A percentile compares a stretch with the other conserved stretches of the same genome.
These are phyloP conservation scores for Orobanche coerulescens DNA, from an alignment of 257 asterid genomes.

Conservation along the genomic window DNA sequence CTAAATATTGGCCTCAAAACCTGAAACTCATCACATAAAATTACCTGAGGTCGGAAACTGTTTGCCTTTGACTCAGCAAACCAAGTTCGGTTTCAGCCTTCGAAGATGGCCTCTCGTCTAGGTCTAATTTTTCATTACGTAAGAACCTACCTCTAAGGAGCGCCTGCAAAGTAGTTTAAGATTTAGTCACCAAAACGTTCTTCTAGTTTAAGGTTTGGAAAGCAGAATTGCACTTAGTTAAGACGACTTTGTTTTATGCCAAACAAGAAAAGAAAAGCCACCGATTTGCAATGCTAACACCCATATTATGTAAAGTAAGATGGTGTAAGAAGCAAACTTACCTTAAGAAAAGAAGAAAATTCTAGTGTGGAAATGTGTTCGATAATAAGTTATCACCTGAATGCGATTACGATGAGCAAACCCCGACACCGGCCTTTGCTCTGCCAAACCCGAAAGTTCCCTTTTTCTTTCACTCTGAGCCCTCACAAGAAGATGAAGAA, in stretches of 20 bases:
- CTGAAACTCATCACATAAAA: neutral
- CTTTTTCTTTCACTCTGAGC: conserved; percentile 64
- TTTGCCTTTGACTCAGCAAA: conserved; percentile 57
- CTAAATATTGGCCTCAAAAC: neutral
- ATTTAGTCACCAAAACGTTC: conserved; percentile 15
- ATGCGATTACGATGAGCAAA: conserved; percentile 87
- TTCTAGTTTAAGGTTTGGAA: too few species aligned
- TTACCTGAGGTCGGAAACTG: conserved; percentile 86
- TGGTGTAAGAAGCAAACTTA: too few species aligned
- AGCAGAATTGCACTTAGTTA: neutral
- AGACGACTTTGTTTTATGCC: neutral
- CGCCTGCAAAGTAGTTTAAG: conserved; percentile 40
- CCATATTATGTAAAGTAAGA: neutral
- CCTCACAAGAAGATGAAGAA: conserved; percentile 66
- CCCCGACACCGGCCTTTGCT: conserved; percentile 56
- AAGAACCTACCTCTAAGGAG: conserved; percentile 77
- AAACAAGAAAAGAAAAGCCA: neutral
- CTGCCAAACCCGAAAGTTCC: conserved; percentile 55
- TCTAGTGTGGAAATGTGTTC: neutral
- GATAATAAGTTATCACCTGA: conserved; percentile 46
- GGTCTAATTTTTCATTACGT: conserved; percentile 38
- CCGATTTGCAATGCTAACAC: neutral
- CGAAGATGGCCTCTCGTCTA: conserved; percentile 49
- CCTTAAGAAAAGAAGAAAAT: too few species aligned
- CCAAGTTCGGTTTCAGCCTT: conserved; percentile 65